These are phyloP conservation scores for Phytophthora capsici DNA, from an alignment of 352 stramenopile genomes.

Conservation along the genomic window DNA sequence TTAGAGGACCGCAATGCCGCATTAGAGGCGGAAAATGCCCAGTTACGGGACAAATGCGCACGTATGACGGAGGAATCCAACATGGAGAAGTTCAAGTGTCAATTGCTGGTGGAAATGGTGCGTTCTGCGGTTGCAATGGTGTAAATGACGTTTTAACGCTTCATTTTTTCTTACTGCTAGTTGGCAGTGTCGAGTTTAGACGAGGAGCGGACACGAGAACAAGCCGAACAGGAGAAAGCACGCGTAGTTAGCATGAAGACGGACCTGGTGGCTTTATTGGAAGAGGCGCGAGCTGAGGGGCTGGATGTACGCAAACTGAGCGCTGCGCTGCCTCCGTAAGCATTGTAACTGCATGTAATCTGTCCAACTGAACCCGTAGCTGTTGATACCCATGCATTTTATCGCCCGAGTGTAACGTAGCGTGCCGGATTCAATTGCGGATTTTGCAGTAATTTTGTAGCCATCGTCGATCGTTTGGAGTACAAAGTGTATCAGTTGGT, in stretches of 20 bases:
- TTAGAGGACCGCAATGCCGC: slow-evolving; percentile 52
- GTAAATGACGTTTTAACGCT: background rate
- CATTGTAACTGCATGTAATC: background rate
- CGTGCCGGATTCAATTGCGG: slow-evolving; percentile 20
- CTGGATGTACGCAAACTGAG: slow-evolving; percentile 72
- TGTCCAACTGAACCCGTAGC: background rate
- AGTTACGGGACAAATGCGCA: slow-evolving; percentile 60
- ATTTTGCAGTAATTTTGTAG: slow-evolving; percentile 22
- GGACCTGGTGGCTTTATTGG: slow-evolving; percentile 75
- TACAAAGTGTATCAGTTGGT: slow-evolving; percentile 7
- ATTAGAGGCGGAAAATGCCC: slow-evolving; percentile 68
- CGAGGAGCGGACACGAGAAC: slow-evolving; percentile 66
- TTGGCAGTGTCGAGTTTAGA: slow-evolving; percentile 84
- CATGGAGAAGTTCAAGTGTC: slow-evolving; percentile 91
- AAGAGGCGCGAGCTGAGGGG: slow-evolving; percentile 67
- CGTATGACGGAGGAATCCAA: slow-evolving; percentile 83
- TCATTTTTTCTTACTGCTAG: slow-evolving; percentile 31
- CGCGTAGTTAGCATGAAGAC: slow-evolving; percentile 60
- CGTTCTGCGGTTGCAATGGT: background rate
- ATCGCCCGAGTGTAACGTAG: slow-evolving; percentile 6
- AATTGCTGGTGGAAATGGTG: slow-evolving; percentile 89
- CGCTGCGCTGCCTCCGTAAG: slow-evolving; percentile 28
- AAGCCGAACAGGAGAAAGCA: slow-evolving; percentile 71
- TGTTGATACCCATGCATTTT: slow-evolving; percentile 5
- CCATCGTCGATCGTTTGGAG: slow-evolving; percentile 11